phyloP scores from a whole-genome alignment of 257 asterid species.

The Ballota nigra region DNA sequence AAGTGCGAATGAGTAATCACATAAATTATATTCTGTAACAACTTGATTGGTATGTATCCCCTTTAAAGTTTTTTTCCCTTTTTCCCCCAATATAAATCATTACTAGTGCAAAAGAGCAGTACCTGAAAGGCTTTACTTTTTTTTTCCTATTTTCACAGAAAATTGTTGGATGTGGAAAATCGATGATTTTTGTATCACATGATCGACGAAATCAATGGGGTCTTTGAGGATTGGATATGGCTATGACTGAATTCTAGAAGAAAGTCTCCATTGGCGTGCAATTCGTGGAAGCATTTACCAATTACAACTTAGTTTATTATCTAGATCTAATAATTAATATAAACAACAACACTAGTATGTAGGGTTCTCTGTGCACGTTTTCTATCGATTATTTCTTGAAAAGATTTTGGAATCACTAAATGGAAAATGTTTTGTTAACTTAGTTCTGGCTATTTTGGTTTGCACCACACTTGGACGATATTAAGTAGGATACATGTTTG shows the following conservation, averaged over 20 bases:
- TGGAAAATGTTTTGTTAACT: not conserved
- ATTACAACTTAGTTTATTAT: constrained; percentile 9
- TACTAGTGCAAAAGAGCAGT: not conserved
- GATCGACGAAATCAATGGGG: not conserved
- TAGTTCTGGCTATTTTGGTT: not conserved
- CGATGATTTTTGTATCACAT: constrained; percentile 6
- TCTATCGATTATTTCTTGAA: not conserved
- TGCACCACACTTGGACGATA: not conserved
- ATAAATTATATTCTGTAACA: not conserved
- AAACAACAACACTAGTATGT: constrained; percentile 10
- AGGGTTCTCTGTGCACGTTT: constrained; percentile 1
- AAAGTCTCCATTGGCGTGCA: constrained; percentile 6
- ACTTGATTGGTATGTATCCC: constrained; percentile 17
- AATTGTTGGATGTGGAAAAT: constrained; percentile 10
- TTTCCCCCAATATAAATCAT: not conserved
- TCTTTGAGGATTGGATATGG: constrained; percentile 3
- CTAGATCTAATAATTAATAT: constrained; percentile 20
- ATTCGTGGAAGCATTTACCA: constrained; percentile 18
- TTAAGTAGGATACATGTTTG: not conserved
- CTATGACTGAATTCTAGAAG: not conserved
- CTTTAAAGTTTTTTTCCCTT: not conserved
- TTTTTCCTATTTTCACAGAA: not conserved
- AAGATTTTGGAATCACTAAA: constrained; percentile 12
- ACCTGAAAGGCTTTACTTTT: not conserved
- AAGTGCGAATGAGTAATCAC: constrained; percentile 58